Conservation (phyloP, 306 rosid species). For the Notholithocarpus densiflorus region DNA sequence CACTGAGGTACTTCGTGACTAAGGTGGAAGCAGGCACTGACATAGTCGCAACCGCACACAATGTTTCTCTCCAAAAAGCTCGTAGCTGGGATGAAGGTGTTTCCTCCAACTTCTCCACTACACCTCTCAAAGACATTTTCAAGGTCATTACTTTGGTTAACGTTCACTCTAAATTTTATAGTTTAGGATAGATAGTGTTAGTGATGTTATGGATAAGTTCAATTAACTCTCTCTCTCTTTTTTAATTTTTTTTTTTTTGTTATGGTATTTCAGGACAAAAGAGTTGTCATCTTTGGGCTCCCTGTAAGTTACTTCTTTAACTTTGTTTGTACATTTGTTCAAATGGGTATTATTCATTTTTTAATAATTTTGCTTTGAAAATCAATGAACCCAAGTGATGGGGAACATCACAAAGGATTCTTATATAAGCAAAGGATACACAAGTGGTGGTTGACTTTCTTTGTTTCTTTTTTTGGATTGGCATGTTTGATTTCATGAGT, state of each 20-base stretch:
- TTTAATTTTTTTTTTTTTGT: no score
- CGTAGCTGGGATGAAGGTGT: slow-evolving; percentile 91
- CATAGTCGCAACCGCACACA: slow-evolving; percentile 63
- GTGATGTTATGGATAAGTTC: no score
- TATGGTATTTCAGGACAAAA: slow-evolving; percentile 62
- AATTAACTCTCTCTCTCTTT: no score
- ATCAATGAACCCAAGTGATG: neutral
- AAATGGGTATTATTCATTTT: neutral
- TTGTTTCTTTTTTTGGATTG: neutral
- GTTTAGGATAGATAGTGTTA: neutral
- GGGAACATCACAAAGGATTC: neutral
- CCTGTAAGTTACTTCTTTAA: slow-evolving; percentile 56
- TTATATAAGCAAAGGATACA: neutral
- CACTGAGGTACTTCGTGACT: slow-evolving; percentile 45
- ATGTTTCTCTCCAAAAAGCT: slow-evolving; percentile 88
- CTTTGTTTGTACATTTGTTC: neutral
- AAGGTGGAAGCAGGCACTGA: slow-evolving; percentile 63
- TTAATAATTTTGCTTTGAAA: neutral
- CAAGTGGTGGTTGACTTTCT: neutral
- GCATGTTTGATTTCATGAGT: neutral
- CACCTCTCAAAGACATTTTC: slow-evolving; percentile 77
- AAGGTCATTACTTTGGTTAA: slow-evolving; percentile 37
- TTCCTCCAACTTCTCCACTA: slow-evolving; percentile 78
- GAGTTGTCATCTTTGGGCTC: slow-evolving; percentile 89
- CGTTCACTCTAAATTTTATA: neutral